Conservation (phyloP, 2,329 filamentous ascomycete genomes). For the Sarocladium oryzae region DNA sequence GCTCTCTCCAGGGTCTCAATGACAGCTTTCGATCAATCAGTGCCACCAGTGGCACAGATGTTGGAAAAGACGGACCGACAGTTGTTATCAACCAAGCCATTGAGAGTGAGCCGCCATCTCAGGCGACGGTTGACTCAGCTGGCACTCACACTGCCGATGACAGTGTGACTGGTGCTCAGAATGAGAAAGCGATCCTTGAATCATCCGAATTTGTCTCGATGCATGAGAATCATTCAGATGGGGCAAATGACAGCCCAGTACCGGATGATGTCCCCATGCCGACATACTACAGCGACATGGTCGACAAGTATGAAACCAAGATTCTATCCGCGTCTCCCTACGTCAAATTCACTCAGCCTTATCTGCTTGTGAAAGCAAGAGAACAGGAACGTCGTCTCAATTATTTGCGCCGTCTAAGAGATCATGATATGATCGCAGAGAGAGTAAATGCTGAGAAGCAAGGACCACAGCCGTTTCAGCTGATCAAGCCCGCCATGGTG, state of each 20-base stretch:
- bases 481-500: constrained; percentile 95
- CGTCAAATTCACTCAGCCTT: constrained; percentile 90
- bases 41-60: constrained; percentile 21
- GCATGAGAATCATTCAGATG: constrained; percentile 37
- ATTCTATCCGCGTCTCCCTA: constrained; percentile 93
- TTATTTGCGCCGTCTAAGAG: constrained; percentile 74
- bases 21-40: constrained; percentile 31
- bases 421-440: constrained; percentile 59
- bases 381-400: constrained; percentile 82
- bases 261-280: constrained; percentile 78
- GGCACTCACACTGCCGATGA: constrained; percentile 11
- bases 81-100: constrained; percentile 28
- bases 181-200: constrained; percentile 21
- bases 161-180: constrained; percentile 14
- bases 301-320: constrained; percentile 86
- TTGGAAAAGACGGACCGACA: constrained; percentile 18
- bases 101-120: constrained; percentile 30
- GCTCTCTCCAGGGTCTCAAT: constrained; percentile 31
- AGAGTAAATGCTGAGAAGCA: constrained; percentile 50
- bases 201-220: constrained; percentile 26
- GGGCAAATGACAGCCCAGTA: constrained; percentile 48
- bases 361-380: constrained; percentile 83
- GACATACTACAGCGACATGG: constrained; percentile 91
- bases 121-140: constrained; percentile 24
- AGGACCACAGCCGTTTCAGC: constrained; percentile 65